Conservation (phyloP, 1,139 yeast species). For the Hyphopichia pseudoburtonii region DNA sequence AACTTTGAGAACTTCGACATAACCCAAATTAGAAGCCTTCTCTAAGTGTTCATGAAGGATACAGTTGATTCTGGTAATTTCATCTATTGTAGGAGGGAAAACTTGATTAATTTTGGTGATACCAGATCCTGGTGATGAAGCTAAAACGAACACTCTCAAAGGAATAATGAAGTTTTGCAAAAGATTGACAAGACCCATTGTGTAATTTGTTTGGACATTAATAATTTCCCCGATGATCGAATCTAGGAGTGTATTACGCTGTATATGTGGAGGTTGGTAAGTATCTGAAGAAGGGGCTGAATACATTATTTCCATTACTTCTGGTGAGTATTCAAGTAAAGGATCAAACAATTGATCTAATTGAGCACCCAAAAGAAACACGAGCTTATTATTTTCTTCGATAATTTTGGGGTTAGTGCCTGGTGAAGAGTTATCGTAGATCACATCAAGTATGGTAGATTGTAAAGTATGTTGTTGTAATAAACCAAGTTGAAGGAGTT, state of each 20-base stretch:
- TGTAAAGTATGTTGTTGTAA: constrained; percentile 54
- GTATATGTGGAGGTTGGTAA: constrained; percentile 12
- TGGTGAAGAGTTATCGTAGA: constrained; percentile 57
- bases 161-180: constrained; percentile 80
- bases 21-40: constrained; percentile 67
- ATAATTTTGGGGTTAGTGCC: constrained; percentile 14
- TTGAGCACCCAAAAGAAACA: constrained; percentile 76
- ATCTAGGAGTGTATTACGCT: constrained; percentile 21
- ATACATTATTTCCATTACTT: constrained; percentile 70
- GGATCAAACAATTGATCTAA: constrained; percentile 89
- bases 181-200: constrained; percentile 69
- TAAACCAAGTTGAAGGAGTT: constrained; percentile 55
- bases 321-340: constrained; percentile 86
- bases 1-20: constrained; percentile 71
- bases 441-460: constrained; percentile 67
- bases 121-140: constrained; percentile 45
- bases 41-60: constrained; percentile 74
- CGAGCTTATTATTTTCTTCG: constrained; percentile 71
- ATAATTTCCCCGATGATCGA: constrained; percentile 67
- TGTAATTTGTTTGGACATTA: constrained; percentile 69
- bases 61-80: constrained; percentile 84
- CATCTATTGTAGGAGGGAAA: constrained; percentile 95
- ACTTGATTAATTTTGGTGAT: constrained; percentile 69
- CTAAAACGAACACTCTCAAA: constrained; percentile 65
- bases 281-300: constrained; percentile 39